Evolutionary conservation across 2,329 filamentous ascomycete genomes (phyloP).

Genomic region (Aspergillus pseudotamarii): DNA sequence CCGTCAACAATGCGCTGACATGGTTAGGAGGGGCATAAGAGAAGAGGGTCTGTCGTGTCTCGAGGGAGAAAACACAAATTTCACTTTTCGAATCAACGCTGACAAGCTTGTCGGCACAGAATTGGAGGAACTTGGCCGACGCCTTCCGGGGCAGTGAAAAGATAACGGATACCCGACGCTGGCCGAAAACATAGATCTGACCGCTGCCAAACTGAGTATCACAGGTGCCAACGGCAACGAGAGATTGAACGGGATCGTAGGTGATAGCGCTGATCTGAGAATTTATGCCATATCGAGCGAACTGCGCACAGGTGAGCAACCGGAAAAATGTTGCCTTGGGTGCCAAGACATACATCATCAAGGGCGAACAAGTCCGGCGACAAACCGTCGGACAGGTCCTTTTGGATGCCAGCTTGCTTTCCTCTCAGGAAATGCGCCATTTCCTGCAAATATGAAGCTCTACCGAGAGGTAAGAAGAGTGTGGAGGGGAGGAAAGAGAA

Average conservation of each 20-base stretch:
- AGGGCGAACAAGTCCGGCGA: conserved; percentile 76
- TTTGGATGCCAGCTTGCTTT: conserved; percentile 91
- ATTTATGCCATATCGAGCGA: conserved; percentile 79
- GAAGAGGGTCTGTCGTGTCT: conserved; percentile 66
- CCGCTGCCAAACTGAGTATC: conserved; percentile 84
- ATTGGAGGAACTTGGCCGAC: conserved; percentile 77
- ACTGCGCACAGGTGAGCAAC: conserved; percentile 34
- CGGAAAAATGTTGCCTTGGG: conserved; percentile 29
- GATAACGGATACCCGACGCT: conserved; percentile 74
- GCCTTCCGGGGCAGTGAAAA: conserved; percentile 71
- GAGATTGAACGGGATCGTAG: conserved; percentile 91
- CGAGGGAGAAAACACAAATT: conserved; percentile 78
- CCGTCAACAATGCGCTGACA: conserved; percentile 74
- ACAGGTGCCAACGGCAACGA: conserved; percentile 87
- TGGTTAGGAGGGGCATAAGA: conserved; percentile 76
- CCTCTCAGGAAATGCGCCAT: conserved; percentile 90
- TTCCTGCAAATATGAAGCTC: conserved; percentile 15
- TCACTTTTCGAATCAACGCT: conserved; percentile 86
- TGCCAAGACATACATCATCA: conserved; percentile 66
- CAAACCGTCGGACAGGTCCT: conserved; percentile 83
- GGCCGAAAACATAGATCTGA: conserved; percentile 86
- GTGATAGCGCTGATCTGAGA: conserved; percentile 76
- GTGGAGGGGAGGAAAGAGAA: conserved; percentile 16
- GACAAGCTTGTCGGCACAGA: conserved; percentile 82
- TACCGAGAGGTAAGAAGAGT: conserved; percentile 11